Conservation (phyloP, 352 stramenopile species). For the Peronospora farinosa region DNA sequence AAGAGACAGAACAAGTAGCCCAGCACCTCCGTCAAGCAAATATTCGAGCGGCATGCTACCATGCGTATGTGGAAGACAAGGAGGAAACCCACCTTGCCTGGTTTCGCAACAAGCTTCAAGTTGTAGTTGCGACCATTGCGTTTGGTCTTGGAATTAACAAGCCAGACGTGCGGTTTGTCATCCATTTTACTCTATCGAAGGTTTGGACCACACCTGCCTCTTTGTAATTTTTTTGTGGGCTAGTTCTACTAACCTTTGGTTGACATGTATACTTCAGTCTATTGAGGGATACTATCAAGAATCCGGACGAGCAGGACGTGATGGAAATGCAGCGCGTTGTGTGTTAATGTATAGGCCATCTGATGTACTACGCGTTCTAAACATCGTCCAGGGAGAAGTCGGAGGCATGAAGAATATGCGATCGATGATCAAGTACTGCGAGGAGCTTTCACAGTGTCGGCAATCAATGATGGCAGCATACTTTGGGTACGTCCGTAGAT, state of each 20-base stretch:
- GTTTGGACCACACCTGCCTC: conserved; percentile 13
- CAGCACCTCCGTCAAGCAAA: conserved; percentile 58
- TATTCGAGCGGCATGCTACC: conserved; percentile 84
- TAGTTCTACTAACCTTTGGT: not conserved
- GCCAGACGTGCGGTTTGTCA: conserved; percentile 87
- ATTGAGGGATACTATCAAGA: conserved; percentile 98
- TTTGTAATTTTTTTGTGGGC: not conserved
- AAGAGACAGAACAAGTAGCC: conserved; percentile 89
- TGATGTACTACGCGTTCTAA: conserved; percentile 71
- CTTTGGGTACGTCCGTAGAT: conserved; percentile 37
- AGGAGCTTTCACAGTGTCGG: conserved; percentile 32
- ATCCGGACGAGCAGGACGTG: conserved; percentile 91
- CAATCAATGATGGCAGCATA: conserved; percentile 48
- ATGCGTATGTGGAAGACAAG: conserved; percentile 74
- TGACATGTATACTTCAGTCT: conserved; percentile 31
- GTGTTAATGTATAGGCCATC: conserved; percentile 78
- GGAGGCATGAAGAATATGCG: conserved; percentile 60
- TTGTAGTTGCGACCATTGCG: conserved; percentile 91
- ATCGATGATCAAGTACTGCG: conserved; percentile 61
- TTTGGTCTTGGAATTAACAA: conserved; percentile 95
- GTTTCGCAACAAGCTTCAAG: conserved; percentile 55
- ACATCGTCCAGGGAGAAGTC: conserved; percentile 54
- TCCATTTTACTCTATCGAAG: conserved; percentile 85
- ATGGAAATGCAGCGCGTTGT: conserved; percentile 86
- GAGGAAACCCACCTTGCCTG: conserved; percentile 57